Evolutionary conservation across 192 early-diverging fungal genomes (phyloP).

Genomic region (Linnemannia exigua): DNA sequence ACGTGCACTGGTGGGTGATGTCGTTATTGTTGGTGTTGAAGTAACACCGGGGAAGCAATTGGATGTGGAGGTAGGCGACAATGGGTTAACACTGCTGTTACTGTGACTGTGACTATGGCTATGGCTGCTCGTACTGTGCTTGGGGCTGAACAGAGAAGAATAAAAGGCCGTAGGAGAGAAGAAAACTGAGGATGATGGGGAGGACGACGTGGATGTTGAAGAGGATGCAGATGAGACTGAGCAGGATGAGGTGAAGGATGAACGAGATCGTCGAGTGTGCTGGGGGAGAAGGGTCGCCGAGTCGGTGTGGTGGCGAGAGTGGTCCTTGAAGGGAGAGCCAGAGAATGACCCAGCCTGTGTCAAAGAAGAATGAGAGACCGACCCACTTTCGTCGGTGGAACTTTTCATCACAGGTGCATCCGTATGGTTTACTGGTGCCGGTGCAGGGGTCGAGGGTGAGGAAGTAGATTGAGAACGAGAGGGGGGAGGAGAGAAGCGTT

Average conservation of each 20-base stretch:
- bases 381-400: not conserved
- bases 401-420: not conserved
- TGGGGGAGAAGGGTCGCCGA: conserved; percentile 15
- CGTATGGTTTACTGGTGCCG: not conserved
- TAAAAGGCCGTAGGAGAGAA: conserved; percentile 25
- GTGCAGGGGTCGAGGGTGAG: not conserved
- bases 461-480: conserved; percentile 19
- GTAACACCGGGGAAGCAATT: not conserved
- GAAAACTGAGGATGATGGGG: not conserved
- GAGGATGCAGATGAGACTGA: conserved; percentile 19
- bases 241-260: conserved; percentile 27
- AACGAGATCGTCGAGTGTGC: conserved; percentile 5
- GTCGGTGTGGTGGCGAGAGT: conserved; percentile 31
- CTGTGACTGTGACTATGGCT: not conserved
- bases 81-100: not conserved
- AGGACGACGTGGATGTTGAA: conserved; percentile 2
- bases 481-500: conserved; percentile 29
- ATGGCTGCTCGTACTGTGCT: conserved; percentile 4
- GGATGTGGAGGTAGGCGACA: not conserved
- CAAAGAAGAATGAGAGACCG: conserved; percentile 1
- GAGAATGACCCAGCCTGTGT: not conserved
- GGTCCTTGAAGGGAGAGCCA: conserved; percentile 16
- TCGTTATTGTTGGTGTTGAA: not conserved
- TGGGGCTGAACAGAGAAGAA: conserved; percentile 25
- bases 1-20: not conserved